A percentile compares a stretch with the other conserved stretches of the same genome.
These are phyloP conservation scores for Suillus sp. DNA, from an alignment of 768 basidiomycete species.

Conservation along the genomic window DNA sequence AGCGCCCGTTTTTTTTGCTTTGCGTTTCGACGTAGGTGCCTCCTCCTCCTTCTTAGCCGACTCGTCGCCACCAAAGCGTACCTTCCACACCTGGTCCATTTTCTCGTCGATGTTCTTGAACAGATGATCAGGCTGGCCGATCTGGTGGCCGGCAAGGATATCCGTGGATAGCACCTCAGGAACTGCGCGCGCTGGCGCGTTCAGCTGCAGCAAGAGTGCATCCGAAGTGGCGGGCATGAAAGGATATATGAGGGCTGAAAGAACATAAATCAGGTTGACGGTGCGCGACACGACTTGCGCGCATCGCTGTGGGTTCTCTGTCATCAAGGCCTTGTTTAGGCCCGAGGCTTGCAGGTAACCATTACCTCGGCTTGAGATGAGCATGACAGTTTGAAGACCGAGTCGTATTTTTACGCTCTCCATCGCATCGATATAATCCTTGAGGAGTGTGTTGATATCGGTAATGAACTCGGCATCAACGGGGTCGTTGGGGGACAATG, in stretches of 20 bases:
- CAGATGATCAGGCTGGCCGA: constrained; percentile 85
- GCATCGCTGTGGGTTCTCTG: constrained; percentile 79
- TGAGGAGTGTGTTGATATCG: constrained; percentile 76
- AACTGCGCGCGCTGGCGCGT: constrained; percentile 83
- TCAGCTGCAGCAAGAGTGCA: constrained; percentile 81
- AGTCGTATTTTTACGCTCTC: constrained; percentile 88
- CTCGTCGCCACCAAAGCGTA: constrained; percentile 72
- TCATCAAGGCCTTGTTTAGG: constrained; percentile 87
- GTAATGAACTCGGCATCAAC: constrained; percentile 75
- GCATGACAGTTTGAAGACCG: constrained; percentile 89
- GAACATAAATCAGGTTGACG: constrained; percentile 88
- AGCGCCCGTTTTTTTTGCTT: constrained; percentile 55
- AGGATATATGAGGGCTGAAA: constrained; percentile 85
- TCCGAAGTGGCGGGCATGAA: constrained; percentile 95
- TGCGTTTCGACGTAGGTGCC: constrained; percentile 48
- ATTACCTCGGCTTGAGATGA: constrained; percentile 86
- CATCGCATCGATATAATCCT: constrained; percentile 84
- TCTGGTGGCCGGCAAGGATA: constrained; percentile 81
- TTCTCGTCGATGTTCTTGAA: constrained; percentile 95
- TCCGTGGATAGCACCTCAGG: constrained; percentile 76
- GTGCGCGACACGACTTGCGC: constrained; percentile 89
- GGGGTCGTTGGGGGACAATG: constrained; percentile 66
- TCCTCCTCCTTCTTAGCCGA: constrained; percentile 44
- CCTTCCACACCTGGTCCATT: constrained; percentile 81
- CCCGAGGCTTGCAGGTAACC: constrained; percentile 92